These are phyloP conservation scores for Saturnispora sanitii DNA, from an alignment of 805 yeast species.

Conservation along the genomic window DNA sequence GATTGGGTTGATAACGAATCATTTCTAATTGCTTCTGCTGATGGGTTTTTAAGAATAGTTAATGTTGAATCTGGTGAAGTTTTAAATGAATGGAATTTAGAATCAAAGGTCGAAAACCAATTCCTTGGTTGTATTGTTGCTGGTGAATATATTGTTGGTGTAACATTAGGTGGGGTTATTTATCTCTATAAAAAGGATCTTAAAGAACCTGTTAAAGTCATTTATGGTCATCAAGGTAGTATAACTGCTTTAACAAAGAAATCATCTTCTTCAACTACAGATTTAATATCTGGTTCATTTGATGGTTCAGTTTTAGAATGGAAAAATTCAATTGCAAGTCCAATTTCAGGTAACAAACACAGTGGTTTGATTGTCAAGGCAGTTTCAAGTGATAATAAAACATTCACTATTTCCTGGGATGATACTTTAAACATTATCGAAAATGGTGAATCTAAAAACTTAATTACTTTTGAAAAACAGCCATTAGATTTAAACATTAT, in stretches of 20 bases:
- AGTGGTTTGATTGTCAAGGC: slow-evolving; percentile 51
- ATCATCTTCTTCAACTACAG: slow-evolving; percentile 9
- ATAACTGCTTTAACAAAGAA: slow-evolving; percentile 48
- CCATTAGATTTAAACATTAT: slow-evolving; percentile 36
- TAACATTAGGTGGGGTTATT: slow-evolving; percentile 65
- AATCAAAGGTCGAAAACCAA: slow-evolving; percentile 47
- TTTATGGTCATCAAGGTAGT: slow-evolving; percentile 76
- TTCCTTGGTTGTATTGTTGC: slow-evolving; percentile 59
- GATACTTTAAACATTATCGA: slow-evolving; percentile 46
- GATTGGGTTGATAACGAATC: slow-evolving; percentile 55
- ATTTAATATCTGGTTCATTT: slow-evolving; percentile 56
- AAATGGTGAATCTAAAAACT: slow-evolving; percentile 15
- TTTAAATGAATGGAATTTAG: slow-evolving; percentile 42
- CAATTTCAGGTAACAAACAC: slow-evolving; percentile 38
- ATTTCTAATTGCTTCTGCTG: slow-evolving; percentile 81
- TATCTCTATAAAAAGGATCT: slow-evolving; percentile 42
- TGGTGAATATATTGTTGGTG: slow-evolving; percentile 54
- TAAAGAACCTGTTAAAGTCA: slow-evolving; percentile 28
- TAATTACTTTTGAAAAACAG: slow-evolving; percentile 34
- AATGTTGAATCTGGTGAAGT: slow-evolving; percentile 34
- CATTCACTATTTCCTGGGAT: slow-evolving; percentile 61
- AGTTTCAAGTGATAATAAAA: slow-evolving; percentile 23
- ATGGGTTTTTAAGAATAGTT: slow-evolving; percentile 63
- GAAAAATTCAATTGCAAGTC: slow-evolving; percentile 32
- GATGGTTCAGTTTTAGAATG: slow-evolving; percentile 71